Base-by-base conservation (phyloP, 163 green algal species). In the Smithsoniella earleae region DNA sequence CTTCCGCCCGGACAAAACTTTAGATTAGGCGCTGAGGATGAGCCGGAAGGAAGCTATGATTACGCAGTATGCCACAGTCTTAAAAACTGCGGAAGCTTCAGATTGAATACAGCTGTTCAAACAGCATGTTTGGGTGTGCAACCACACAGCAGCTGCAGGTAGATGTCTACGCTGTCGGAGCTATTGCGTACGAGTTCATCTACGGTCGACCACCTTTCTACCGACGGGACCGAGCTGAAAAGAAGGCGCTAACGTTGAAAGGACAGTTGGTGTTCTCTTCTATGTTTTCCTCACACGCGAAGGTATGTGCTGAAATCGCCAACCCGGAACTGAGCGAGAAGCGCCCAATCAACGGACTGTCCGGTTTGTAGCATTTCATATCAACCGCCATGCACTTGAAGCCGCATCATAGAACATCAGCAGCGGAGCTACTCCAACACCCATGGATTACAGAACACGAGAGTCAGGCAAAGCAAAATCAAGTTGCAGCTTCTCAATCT, bases 111-210 rank as follows among this genome's bases (percentile, higher is more conserved):
- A n/a, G n/a, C n/a, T n/a, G n/a, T n/a, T n/a, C n/a, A n/a, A n/a
- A n/a, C n/a, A n/a, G n/a, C n/a, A n/a, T n/a, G n/a, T n/a, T n/a
- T n/a, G n/a, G n/a, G n/a, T n/a, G n/a, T n/a, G n/a, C n/a, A n/a
- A n/a, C n/a, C n/a, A n/a, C n/a, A n/a, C n/a, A n/a, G n/a, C n/a
- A n/a, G n/a, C n/a, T n/a, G n/a, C n/a, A n/a, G 58, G 58, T 69
- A 31, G 58, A 69, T 13, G 6, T 69, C 22, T 69, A 69, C 1
- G 58, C 58, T 36, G 58, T 69, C 22, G 58, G 58, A 28, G 58
- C 58, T 3, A 69, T 69, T 69, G 58, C 58, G 20, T 69, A 69
- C 43, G 58, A 69, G 34, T 69, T 69, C 27, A 69, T 69, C 20
- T 13, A 69, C 34, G 58, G 58, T 6, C 10, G 58, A 13, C 58